Base-by-base conservation (phyloP, 495 filamentous ascomycete genomes). In the Aspergillus sclerotiicarbonarius region DNA sequence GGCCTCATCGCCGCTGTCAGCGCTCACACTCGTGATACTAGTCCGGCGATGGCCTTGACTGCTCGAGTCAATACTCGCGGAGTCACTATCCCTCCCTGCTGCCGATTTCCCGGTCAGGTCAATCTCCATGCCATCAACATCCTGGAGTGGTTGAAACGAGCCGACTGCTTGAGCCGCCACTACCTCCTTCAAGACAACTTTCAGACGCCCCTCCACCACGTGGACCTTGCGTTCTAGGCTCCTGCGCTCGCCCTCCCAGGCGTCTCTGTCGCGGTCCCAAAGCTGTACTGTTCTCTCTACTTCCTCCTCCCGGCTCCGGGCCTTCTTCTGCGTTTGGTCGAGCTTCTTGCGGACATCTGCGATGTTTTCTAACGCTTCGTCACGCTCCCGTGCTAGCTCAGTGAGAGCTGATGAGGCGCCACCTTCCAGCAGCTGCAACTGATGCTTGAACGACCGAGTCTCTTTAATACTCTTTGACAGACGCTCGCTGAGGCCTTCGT, bases 191-290 rank as follows among this genome's bases (percentile, higher is more conserved):
- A 97, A 69, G 31, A 99, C 84, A 16, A 81, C 79, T 66, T 92
- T 92, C 53, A 99, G 73, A 53, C 93, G 84, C 51, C 83, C 90
- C 70, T 99, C 94, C 25, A 90, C 86, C 7, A 96, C 84, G 69
- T 97, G 91, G 20, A 95, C 71, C 59, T 88, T 88, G 53, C 90
- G 83, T 72, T 99, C 94, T 43, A 90, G 75, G 54, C 81, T 87
- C 33, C 93, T 84, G 63, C 85, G 89, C 62, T 93, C 90, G 50
- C 85, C 85, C 16, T 90, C 87, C 88, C 90, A 96, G 13, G 77
- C 78, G 50, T 96, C 86, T 67, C 85, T 90, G 58, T 98, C 94
- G 55, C 83, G 82, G 35, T 86, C 84, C 87, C 90, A 95, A 18
- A 90, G 77, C 39, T 81, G 78, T 61, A 93, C 87, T 20, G 86